A percentile compares a stretch with the other conserved stretches of the same genome.
These are phyloP conservation scores for Neoscytalidium dimidiatum DNA, from an alignment of 2,329 filamentous ascomycete genomes.

Conservation along the genomic window DNA sequence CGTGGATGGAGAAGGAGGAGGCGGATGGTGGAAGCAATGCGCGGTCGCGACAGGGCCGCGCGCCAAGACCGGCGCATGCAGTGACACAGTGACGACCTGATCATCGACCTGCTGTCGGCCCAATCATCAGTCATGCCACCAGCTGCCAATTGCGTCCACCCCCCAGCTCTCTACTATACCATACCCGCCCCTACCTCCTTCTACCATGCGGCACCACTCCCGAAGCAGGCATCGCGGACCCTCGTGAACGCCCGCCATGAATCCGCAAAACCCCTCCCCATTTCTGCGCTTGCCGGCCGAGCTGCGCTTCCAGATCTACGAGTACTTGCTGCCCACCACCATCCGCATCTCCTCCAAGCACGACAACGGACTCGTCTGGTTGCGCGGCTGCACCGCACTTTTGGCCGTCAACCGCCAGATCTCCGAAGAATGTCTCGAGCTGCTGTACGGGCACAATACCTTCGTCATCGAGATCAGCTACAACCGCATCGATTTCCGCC, in stretches of 20 bases:
- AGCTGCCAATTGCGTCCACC: neutral
- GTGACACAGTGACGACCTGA: constrained; percentile 13
- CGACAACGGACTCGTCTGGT: constrained; percentile 43
- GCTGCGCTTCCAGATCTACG: constrained; percentile 46
- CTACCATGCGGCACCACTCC: neutral
- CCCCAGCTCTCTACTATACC: neutral
- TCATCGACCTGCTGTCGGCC: neutral
- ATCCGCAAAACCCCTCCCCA: constrained; percentile 24
- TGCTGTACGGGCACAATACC: constrained; percentile 49
- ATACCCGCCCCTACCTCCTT: neutral
- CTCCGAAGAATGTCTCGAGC: constrained; percentile 46
- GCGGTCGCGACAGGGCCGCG: constrained; percentile 1
- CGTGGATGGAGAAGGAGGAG: constrained; percentile 28
- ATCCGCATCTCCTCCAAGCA: constrained; percentile 22
- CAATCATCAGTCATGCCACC: constrained; percentile 6
- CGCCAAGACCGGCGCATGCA: neutral
- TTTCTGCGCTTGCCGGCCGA: constrained; percentile 46
- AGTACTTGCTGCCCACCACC: constrained; percentile 45
- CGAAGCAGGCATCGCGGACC: constrained; percentile 22
- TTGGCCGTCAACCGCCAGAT: constrained; percentile 44
- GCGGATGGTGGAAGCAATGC: neutral
- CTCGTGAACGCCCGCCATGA: neutral
- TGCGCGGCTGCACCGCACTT: constrained; percentile 42
- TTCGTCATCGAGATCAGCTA: constrained; percentile 51
- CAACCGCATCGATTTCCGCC: constrained; percentile 46